These are phyloP conservation scores for Fusarium sp. DNA, from an alignment of 2,329 filamentous ascomycete genomes.

Conservation along the genomic window DNA sequence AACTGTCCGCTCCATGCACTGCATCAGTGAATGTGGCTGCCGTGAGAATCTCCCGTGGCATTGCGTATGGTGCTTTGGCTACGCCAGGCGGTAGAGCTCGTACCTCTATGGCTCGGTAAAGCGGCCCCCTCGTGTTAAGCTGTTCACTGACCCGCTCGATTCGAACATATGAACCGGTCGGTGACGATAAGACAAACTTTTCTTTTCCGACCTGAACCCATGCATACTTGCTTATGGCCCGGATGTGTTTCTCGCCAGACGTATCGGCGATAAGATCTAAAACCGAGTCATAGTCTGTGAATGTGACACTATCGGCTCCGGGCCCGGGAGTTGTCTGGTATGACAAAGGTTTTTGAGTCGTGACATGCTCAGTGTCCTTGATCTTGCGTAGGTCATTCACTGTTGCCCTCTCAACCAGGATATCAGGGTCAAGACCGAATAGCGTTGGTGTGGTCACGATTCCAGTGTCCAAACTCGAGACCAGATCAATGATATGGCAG, in stretches of 20 bases:
- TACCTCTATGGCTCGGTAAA: constrained; percentile 57
- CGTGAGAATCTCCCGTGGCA: constrained; percentile 72
- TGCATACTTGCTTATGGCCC: constrained; percentile 74
- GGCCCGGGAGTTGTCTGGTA: constrained; percentile 17
- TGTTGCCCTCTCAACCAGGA: constrained; percentile 74
- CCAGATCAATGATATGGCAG: constrained; percentile 97
- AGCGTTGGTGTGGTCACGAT: constrained; percentile 91
- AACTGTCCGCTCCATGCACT: constrained; percentile 86
- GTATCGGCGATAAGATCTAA: constrained; percentile 88
- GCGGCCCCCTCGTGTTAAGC: constrained; percentile 34
- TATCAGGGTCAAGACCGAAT: constrained; percentile 87
- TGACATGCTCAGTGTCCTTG: constrained; percentile 53
- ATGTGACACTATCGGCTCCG: constrained; percentile 64
- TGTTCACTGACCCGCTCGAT: constrained; percentile 53
- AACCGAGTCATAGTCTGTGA: constrained; percentile 92
- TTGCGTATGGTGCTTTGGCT: constrained; percentile 68
- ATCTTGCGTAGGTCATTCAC: constrained; percentile 67
- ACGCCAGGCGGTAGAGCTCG: constrained; percentile 54
- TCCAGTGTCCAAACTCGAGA: constrained; percentile 82
- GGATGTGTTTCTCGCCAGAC: constrained; percentile 79
- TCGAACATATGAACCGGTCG: constrained; percentile 67
- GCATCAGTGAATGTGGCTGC: constrained; percentile 75
- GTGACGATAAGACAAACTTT: constrained; percentile 74
- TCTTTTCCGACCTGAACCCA: constrained; percentile 83
- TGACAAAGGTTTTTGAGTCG: constrained; percentile 17